Percentiles rank a stretch among this genome's conserved stretches.
Evolutionary conservation across 1,139 yeast species (phyloP).

Genomic region (Diutina sp.): DNA sequence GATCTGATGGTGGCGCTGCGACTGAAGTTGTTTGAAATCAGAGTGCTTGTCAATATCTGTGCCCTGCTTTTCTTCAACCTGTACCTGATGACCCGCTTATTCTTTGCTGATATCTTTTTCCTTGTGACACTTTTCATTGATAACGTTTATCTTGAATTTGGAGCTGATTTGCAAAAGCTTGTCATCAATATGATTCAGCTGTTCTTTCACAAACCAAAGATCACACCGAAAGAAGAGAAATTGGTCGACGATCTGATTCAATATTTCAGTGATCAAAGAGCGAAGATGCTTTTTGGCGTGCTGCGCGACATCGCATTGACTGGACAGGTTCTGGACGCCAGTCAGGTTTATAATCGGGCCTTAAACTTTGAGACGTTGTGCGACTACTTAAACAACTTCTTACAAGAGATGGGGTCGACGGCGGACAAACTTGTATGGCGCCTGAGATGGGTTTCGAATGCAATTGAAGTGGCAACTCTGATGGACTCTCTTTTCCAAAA

Average conservation of each 20-base stretch:
- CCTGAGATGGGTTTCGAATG: slow-evolving; percentile 57
- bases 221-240: slow-evolving; percentile 29
- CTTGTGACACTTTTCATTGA: slow-evolving; percentile 63
- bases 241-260: slow-evolving; percentile 41
- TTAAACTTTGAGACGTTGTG: slow-evolving; percentile 54
- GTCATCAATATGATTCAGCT: slow-evolving; percentile 64
- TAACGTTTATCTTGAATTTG: slow-evolving; percentile 57
- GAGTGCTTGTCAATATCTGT: slow-evolving; percentile 54
- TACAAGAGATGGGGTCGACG: slow-evolving; percentile 36
- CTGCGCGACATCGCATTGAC: slow-evolving; percentile 41
- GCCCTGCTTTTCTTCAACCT: slow-evolving; percentile 67
- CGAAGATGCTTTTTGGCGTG: slow-evolving; percentile 65
- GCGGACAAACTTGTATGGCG: slow-evolving; percentile 49
- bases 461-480: slow-evolving; percentile 53
- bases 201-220: slow-evolving; percentile 44
- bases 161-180: slow-evolving; percentile 53
- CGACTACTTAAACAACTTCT: slow-evolving; percentile 43
- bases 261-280: slow-evolving; percentile 58
- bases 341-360: slow-evolving; percentile 34
- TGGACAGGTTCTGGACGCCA: slow-evolving; percentile 13
- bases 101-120: slow-evolving; percentile 61
- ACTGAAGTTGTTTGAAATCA: slow-evolving; percentile 58
- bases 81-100: slow-evolving; percentile 48
- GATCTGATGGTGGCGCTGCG: slow-evolving; percentile 47
- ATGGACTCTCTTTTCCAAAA: slow-evolving; percentile 52